phyloP scores from a whole-genome alignment of 306 rosid genomes.

The Dalbergia oliveri region DNA sequence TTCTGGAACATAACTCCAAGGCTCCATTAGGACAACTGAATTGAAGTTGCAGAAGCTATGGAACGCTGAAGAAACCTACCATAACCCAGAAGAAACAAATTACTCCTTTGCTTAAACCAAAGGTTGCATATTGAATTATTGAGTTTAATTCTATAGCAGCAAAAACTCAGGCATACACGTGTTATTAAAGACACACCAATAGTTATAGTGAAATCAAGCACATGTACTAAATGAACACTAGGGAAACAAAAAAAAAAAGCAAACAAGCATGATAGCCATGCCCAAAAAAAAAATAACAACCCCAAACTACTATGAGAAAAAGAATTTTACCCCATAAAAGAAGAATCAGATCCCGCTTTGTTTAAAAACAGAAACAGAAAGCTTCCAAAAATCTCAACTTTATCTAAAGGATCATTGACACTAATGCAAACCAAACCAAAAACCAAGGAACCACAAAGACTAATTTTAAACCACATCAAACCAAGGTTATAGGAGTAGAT shows the following conservation, averaged over 20 bases:
- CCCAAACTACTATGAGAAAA: conserved; percentile 13
- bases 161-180: conserved; percentile 27
- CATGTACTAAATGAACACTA: conserved; percentile 37
- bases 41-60: conserved; percentile 33
- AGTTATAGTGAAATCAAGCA: conserved; percentile 17
- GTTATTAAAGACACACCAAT: conserved; percentile 7
- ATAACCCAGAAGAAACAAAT: conserved; percentile 43
- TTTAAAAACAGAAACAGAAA: conserved; percentile 21
- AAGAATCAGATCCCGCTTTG: conserved; percentile 44
- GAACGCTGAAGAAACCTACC: conserved; percentile 50
- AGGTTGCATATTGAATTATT: conserved; percentile 4
- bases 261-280: conserved; percentile 34
- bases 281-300: conserved; percentile 12
- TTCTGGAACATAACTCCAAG: conserved; percentile 73
- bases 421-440: neutral
- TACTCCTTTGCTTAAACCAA: conserved; percentile 44
- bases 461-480: conserved; percentile 39
- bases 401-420: conserved; percentile 29
- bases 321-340: conserved; percentile 16
- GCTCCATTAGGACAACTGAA: conserved; percentile 64
- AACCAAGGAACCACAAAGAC: conserved; percentile 14
- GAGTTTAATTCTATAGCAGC: conserved; percentile 14
- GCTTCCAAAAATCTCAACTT: conserved; percentile 43
- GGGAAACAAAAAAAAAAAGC: conserved; percentile 28
- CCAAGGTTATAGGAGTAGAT: conserved; percentile 46